A percentile compares a stretch with the other conserved stretches of the same genome.
These are phyloP conservation scores for Lentinula edodes DNA, from an alignment of 768 basidiomycete genomes.

Conservation along the genomic window DNA sequence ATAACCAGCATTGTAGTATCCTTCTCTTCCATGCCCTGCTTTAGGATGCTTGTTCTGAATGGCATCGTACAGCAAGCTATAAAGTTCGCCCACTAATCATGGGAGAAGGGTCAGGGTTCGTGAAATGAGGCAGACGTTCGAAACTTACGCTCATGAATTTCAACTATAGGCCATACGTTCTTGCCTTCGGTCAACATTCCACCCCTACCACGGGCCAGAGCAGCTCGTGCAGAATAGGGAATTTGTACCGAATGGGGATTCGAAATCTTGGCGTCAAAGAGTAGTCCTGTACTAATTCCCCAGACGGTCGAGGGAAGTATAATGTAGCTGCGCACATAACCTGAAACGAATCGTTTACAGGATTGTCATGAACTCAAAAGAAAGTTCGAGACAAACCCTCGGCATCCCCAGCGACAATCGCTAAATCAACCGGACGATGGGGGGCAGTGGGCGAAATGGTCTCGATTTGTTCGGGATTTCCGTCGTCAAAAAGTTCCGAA, in stretches of 20 bases:
- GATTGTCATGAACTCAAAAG: background rate
- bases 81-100: constrained; percentile 12
- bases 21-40: constrained; percentile 17
- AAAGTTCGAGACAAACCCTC: constrained; percentile 26
- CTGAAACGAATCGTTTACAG: constrained; percentile 18
- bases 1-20: constrained; percentile 17
- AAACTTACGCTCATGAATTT: constrained; percentile 18
- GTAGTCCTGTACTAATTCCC: constrained; percentile 13
- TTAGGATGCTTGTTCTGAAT: constrained; percentile 10
- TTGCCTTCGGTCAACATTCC: constrained; percentile 18
- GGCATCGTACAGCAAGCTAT: constrained; percentile 12
- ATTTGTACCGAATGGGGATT: constrained; percentile 16
- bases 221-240: constrained; percentile 13
- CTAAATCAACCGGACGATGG: constrained; percentile 49
- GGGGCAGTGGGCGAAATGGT: constrained; percentile 35
- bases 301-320: constrained; percentile 36
- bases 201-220: constrained; percentile 13
- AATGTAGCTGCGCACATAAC: constrained; percentile 46
- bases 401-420: constrained; percentile 40
- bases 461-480: constrained; percentile 39
- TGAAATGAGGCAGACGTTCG: background rate
- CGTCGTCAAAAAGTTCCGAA: constrained; percentile 43
- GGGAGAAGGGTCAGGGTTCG: background rate
- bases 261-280: constrained; percentile 16
- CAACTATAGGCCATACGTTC: constrained; percentile 19